phyloP scores from a whole-genome alignment of 2,329 filamentous ascomycete species.

The Penicillium oxalicum region DNA sequence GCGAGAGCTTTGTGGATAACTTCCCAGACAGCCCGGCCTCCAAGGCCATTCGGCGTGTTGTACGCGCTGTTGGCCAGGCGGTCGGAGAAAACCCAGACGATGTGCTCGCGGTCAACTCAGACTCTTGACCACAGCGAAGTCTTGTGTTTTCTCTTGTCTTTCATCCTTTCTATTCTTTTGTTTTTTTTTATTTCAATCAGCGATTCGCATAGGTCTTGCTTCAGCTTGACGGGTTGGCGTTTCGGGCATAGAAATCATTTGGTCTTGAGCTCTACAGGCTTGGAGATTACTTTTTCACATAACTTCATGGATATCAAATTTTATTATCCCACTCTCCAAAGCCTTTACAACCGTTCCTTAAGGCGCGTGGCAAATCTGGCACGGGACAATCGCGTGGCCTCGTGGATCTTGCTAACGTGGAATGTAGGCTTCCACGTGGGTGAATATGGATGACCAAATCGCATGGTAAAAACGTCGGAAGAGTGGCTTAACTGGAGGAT shows the following conservation, averaged over 20 bases:
- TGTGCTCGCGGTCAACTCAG: constrained; percentile 35
- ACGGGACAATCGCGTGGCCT: too few relatives aligned
- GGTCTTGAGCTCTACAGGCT: constrained; percentile 2
- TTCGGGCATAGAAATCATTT: constrained; percentile 18
- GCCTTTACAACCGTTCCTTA: too few relatives aligned
- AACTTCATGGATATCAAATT: too few relatives aligned
- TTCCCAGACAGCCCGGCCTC: constrained; percentile 93
- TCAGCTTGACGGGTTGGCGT: constrained; percentile 10
- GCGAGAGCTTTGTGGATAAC: constrained; percentile 92
- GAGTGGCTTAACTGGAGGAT: too few relatives aligned
- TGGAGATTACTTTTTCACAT: too few relatives aligned
- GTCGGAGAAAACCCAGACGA: constrained; percentile 57
- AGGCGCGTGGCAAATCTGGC: too few relatives aligned
- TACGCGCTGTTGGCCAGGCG: constrained; percentile 62
- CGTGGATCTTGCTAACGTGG: too few relatives aligned
- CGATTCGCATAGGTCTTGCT: constrained; percentile 11
- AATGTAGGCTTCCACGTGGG: too few relatives aligned
- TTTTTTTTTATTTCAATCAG: constrained; percentile 4
- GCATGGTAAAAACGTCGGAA: too few relatives aligned
- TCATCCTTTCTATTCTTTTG: constrained; percentile 3
- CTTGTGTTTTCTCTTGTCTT: constrained; percentile 3
- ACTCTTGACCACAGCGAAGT: constrained; percentile 13
- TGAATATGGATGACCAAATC: too few relatives aligned
- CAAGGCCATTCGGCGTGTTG: constrained; percentile 71
- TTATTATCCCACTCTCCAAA: too few relatives aligned